A percentile compares a stretch with the other conserved stretches of the same genome.
Conservation (phyloP, 139 green algal genomes). For the Chlamydomonas sp. region DNA sequence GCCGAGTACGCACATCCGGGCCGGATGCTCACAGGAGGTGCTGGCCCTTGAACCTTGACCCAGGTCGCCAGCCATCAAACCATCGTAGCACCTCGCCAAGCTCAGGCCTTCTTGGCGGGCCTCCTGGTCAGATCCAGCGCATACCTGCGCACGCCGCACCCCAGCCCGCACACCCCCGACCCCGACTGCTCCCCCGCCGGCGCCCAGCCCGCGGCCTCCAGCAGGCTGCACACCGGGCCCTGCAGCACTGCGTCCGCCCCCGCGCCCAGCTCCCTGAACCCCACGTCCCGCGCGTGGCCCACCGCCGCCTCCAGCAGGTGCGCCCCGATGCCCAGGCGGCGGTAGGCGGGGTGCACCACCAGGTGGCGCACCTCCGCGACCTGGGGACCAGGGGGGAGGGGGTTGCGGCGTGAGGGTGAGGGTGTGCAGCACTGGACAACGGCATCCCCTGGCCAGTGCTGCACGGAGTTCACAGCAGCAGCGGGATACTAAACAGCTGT, state of each 20-base stretch:
- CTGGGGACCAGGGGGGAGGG: neutral
- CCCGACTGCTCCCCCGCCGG: neutral
- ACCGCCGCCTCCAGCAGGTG: neutral
- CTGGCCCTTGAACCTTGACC: too few relatives aligned
- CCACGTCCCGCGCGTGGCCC: constrained; percentile 14
- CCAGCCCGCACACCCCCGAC: neutral
- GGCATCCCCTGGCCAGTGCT: neutral
- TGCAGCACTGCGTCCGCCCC: too few relatives aligned
- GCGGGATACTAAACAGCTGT: too few relatives aligned
- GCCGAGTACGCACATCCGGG: too few relatives aligned
- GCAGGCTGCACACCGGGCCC: neutral
- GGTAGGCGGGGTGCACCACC: neutral
- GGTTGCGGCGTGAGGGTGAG: neutral
- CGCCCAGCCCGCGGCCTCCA: neutral
- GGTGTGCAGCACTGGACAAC: neutral
- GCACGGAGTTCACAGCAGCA: neutral
- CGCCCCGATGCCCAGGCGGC: neutral
- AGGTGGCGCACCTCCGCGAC: constrained; percentile 31
- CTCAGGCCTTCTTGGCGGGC: neutral
- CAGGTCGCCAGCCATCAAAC: neutral
- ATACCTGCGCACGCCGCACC: constrained; percentile 1
- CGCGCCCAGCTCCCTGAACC: constrained; percentile 17
- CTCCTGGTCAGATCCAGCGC: constrained; percentile 10
- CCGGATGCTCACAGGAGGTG: too few relatives aligned
- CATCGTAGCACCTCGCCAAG: neutral